Evolutionary conservation across 352 stramenopile species (phyloP), one percentile per base, ranked within the genome.

Genomic region (Achlya hypogyna): DNA sequence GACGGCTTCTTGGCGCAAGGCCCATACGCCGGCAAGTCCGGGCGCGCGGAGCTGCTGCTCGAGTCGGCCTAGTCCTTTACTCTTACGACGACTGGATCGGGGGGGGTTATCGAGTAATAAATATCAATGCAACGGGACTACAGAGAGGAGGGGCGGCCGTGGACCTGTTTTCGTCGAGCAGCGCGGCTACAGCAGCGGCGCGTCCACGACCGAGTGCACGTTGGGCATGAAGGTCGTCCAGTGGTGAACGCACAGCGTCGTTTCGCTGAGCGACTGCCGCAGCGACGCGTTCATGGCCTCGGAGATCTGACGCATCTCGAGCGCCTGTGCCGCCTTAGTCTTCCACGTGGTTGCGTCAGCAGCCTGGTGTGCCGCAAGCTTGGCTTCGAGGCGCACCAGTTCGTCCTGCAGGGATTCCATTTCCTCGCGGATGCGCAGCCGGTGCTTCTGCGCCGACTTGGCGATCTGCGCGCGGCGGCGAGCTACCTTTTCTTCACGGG

Each of bases 361-460:
- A 18, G 16, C 35, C 4, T 51, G 23, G 25, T 38, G 20, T 18
- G 20, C 23, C 4, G 31, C 54, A 5, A 64, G 35, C 25, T 25
- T 32, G 12, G 10, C 40, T 52, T 64, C 54, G 1, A 64, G 54
- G 22, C 20, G 18, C 9, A 49, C 54, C 9, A 51, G n/a, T 25
- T 64, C 16, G 1, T 35, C 35, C 29, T 64, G 54, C 20, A 64
- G 54, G 0, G 54, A 29, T 23, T 52, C 54, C 1, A 64, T 64
- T 27, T 64, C 54, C 25, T 52, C 35, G 32, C 54, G 54, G 40
- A 64, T 64, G 54, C 54, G 54, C 14, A 53, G n/a, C 2, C 54
- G 32, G 54, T 64, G 54, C 40, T 64, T 64, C 25, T 64, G 32
- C 35, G 54, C 54, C 16, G 54, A 64, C 54, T 64, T 64, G 29